phyloP scores from a whole-genome alignment of 768 basidiomycete genomes.

The Candolleomyces aberdarensis region DNA sequence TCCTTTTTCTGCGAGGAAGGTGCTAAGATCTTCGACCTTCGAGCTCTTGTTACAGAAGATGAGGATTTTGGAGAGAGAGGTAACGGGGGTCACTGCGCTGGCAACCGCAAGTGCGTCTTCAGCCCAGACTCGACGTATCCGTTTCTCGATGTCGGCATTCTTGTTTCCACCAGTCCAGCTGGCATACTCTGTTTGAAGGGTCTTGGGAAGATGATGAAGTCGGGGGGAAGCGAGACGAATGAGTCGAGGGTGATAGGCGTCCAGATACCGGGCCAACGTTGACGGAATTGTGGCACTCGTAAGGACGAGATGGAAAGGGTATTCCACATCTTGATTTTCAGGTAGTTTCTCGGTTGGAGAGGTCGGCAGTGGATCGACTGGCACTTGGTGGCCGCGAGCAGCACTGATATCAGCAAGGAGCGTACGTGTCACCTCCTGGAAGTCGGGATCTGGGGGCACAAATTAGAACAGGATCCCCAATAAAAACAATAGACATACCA shows the following conservation, averaged over 20 bases:
- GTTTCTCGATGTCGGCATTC: conserved; percentile 73
- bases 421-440: conserved; percentile 66
- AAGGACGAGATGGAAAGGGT: conserved; percentile 80
- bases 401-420: conserved; percentile 69
- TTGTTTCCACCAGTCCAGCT: conserved; percentile 79
- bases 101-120: conserved; percentile 46
- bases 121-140: conserved; percentile 72
- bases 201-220: conserved; percentile 73
- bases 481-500: conserved; percentile 42
- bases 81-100: background rate
- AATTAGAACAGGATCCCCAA: background rate
- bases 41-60: conserved; percentile 80
- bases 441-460: conserved; percentile 65
- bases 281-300: conserved; percentile 87
- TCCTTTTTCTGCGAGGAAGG: conserved; percentile 56
- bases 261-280: conserved; percentile 64
- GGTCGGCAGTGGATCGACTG: conserved; percentile 22
- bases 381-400: conserved; percentile 51
- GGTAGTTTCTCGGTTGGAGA: conserved; percentile 15
- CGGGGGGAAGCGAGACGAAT: conserved; percentile 78
- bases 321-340: conserved; percentile 34
- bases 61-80: conserved; percentile 59
- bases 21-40: conserved; percentile 61
- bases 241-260: conserved; percentile 56
- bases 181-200: conserved; percentile 70